Evolutionary conservation across 345 rosid species (phyloP).

Genomic region (Aquilaria yunnanensis): DNA sequence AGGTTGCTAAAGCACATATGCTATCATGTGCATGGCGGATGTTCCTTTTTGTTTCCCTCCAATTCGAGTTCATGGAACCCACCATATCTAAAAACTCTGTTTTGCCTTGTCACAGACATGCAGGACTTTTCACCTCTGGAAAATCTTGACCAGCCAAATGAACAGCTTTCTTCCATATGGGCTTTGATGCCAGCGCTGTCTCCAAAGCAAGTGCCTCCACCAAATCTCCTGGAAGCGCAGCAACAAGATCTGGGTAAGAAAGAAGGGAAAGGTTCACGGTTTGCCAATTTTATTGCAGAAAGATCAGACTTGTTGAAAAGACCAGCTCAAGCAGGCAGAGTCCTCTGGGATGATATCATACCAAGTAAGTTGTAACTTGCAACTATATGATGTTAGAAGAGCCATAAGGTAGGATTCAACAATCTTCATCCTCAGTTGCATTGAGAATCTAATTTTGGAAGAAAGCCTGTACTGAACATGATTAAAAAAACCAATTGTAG

Average conservation of each 20-base stretch:
- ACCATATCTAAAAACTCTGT: slow-evolving; percentile 1
- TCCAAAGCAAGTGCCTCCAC: slow-evolving; percentile 44
- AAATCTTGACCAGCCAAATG: slow-evolving; percentile 59
- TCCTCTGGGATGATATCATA: slow-evolving; percentile 21
- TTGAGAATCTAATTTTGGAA: too few relatives aligned
- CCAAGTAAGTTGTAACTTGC: slow-evolving; percentile 63
- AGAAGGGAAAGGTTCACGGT: slow-evolving; percentile 64
- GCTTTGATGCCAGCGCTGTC: slow-evolving; percentile 72
- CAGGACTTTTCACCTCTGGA: slow-evolving; percentile 37
- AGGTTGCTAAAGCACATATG: slow-evolving; percentile 38
- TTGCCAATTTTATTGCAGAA: slow-evolving; percentile 76
- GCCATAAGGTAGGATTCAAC: too few relatives aligned
- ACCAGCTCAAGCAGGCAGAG: slow-evolving; percentile 20
- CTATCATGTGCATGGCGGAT: slow-evolving; percentile 5
- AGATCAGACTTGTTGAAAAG: slow-evolving; percentile 35
- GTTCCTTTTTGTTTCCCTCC: neutral
- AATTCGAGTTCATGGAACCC: neutral
- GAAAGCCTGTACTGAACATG: too few relatives aligned
- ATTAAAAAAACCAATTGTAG: too few relatives aligned
- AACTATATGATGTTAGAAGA: too few relatives aligned
- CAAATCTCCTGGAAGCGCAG: slow-evolving; percentile 29
- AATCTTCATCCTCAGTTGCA: too few relatives aligned
- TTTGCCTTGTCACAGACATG: slow-evolving; percentile 41
- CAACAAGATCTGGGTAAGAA: slow-evolving; percentile 36
- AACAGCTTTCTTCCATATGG: slow-evolving; percentile 67